phyloP scores from a whole-genome alignment of 1,284 basidiomycete species.

The Psilocybe mexicana region DNA sequence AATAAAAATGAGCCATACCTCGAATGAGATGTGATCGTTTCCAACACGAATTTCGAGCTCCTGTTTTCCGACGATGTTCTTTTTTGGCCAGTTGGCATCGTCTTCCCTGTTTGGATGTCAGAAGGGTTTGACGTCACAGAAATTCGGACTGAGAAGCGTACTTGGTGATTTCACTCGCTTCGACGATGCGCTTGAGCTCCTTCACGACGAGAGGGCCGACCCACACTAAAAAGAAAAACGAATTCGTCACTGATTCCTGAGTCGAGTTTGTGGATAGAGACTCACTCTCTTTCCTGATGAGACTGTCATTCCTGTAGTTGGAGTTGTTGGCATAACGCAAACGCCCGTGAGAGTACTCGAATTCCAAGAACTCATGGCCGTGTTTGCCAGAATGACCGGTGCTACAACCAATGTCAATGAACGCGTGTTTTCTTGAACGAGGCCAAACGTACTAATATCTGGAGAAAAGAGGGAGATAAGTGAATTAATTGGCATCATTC shows the following conservation, averaged over 20 bases:
- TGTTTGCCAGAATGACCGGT: constrained; percentile 95
- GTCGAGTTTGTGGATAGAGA: constrained; percentile 18
- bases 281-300: constrained; percentile 98
- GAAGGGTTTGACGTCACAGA: neutral
- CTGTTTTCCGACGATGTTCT: constrained; percentile 97
- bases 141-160: constrained; percentile 37
- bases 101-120: constrained; percentile 74
- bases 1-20: constrained; percentile 59
- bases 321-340: constrained; percentile 99
- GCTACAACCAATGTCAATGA: constrained; percentile 41
- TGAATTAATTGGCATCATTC: neutral
- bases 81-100: constrained; percentile 97
- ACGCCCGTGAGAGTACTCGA: constrained; percentile 95
- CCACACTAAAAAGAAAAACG: constrained; percentile 70
- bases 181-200: constrained; percentile 94
- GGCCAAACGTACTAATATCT: constrained; percentile 76
- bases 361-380: constrained; percentile 97
- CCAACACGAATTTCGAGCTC: constrained; percentile 95
- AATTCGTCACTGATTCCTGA: neutral
- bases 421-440: neutral
- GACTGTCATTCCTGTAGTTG: constrained; percentile 95
- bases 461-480: neutral
- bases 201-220: constrained; percentile 89
- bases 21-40: constrained; percentile 96
- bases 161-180: constrained; percentile 95